Percentiles rank a stretch among this genome's conserved stretches.
Conservation (phyloP, 371 early-diverging fungal genomes). For the Mucor lusitanicus region DNA sequence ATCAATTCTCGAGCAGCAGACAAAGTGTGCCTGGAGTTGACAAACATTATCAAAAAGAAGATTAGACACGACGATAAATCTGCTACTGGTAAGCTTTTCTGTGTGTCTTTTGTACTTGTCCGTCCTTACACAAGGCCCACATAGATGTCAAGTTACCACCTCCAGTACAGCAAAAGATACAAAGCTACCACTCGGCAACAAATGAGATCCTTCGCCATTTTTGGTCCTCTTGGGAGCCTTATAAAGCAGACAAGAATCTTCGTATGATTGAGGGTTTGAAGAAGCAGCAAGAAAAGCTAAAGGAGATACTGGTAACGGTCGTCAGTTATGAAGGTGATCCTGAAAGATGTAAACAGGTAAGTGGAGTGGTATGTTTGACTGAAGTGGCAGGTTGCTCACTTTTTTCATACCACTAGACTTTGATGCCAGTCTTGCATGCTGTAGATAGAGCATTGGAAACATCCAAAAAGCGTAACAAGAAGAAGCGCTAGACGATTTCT, state of each 20-base stretch:
- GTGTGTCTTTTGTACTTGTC: background rate
- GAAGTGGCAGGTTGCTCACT: background rate
- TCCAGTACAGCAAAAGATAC: conserved; percentile 48
- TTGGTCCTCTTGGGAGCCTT: conserved; percentile 60
- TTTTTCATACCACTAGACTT: conserved; percentile 32
- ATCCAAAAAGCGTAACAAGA: conserved; percentile 55
- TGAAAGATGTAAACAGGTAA: conserved; percentile 43
- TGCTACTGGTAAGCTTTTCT: conserved; percentile 25
- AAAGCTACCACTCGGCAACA: conserved; percentile 59
- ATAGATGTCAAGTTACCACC: conserved; percentile 46
- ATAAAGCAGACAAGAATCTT: conserved; percentile 52
- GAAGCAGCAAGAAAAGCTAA: conserved; percentile 50
- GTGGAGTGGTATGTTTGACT: background rate
- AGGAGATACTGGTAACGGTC: conserved; percentile 43
- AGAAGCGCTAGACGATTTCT: conserved; percentile 20
- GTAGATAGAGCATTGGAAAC: conserved; percentile 55
- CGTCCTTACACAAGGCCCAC: too few relatives aligned
- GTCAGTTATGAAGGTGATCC: conserved; percentile 33
- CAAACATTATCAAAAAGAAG: conserved; percentile 39
- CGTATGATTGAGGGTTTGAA: conserved; percentile 58
- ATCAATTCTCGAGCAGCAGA: conserved; percentile 38
- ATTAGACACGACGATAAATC: conserved; percentile 27
- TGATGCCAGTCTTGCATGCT: conserved; percentile 48
- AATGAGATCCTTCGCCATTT: conserved; percentile 70
- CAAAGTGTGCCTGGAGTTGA: conserved; percentile 33